Evolutionary conservation across 2,329 filamentous ascomycete genomes (phyloP).

Genomic region (Parascedosporium putredinis): DNA sequence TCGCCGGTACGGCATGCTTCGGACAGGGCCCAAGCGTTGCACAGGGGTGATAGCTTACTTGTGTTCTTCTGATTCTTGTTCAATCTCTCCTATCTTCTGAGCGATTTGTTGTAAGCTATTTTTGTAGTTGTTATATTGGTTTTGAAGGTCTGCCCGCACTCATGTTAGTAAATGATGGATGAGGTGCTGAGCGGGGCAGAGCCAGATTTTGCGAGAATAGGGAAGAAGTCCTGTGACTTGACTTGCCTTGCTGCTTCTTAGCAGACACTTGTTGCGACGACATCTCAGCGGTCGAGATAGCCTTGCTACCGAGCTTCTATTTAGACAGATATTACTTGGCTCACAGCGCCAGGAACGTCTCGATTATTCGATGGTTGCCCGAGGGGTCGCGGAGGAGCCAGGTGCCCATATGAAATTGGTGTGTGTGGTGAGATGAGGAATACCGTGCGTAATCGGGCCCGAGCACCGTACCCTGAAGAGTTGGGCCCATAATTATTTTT

Average conservation of each 20-base stretch:
- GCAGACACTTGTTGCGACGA: constrained; percentile 42
- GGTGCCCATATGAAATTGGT: background rate
- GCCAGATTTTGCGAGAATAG: constrained; percentile 1
- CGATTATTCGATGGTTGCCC: background rate
- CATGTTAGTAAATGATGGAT: constrained; percentile 7
- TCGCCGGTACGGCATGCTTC: constrained; percentile 7
- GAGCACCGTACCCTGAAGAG: background rate
- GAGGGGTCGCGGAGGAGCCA: background rate
- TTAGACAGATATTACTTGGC: too few species aligned
- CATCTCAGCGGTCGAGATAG: constrained; percentile 25
- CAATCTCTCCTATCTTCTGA: constrained; percentile 92
- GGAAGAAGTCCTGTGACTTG: background rate
- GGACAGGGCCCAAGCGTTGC: too few species aligned
- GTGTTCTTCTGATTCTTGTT: constrained; percentile 95
- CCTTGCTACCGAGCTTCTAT: too few species aligned
- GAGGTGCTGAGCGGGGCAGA: constrained; percentile 9
- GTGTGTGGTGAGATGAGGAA: constrained; percentile 7
- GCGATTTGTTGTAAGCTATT: constrained; percentile 81
- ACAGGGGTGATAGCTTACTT: too few species aligned
- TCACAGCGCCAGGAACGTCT: too few species aligned
- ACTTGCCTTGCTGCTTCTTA: constrained; percentile 65
- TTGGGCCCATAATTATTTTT: constrained; percentile 2
- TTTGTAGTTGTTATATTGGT: constrained; percentile 69
- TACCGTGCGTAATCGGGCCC: background rate
- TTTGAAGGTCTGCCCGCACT: constrained; percentile 61